phyloP scores from a whole-genome alignment of 768 basidiomycete genomes.

The Lactarius sp. region DNA sequence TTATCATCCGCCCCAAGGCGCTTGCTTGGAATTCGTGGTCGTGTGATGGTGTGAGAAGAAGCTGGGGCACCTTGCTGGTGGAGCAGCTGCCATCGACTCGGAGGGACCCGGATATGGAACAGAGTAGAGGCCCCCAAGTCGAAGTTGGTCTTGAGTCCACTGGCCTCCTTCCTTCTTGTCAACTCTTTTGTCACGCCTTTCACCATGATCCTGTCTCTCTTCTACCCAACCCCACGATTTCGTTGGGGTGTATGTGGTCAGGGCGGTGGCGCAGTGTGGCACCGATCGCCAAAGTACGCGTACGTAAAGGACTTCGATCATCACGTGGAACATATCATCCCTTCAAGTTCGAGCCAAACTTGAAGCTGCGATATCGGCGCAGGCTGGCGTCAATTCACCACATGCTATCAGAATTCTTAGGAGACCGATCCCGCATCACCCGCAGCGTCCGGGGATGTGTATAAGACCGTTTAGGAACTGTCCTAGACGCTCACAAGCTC shows the following conservation, averaged over 20 bases:
- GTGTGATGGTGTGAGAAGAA: slow-evolving; percentile 1
- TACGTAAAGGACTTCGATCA: not conserved
- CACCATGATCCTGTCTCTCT: not conserved
- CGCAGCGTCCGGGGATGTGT: not conserved
- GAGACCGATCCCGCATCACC: not conserved
- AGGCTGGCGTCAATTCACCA: too few species aligned
- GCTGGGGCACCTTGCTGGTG: not conserved
- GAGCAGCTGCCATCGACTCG: too few species aligned
- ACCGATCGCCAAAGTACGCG: not conserved
- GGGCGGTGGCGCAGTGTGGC: not conserved
- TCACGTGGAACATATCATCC: not conserved
- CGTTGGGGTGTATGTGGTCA: not conserved
- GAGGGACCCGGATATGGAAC: too few species aligned
- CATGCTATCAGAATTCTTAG: not conserved
- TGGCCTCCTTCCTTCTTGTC: not conserved
- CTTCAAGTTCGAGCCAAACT: too few species aligned
- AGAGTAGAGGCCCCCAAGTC: not conserved
- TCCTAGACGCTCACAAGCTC: not conserved
- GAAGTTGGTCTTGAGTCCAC: not conserved
- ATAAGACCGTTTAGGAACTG: too few species aligned
- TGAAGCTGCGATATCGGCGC: too few species aligned
- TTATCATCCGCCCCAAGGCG: not conserved
- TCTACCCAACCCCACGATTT: not conserved
- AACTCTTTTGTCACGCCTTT: not conserved
- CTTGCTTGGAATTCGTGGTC: not conserved